Evolutionary conservation across 495 filamentous ascomycete species (phyloP).

Genomic region (Thozetella sp.): DNA sequence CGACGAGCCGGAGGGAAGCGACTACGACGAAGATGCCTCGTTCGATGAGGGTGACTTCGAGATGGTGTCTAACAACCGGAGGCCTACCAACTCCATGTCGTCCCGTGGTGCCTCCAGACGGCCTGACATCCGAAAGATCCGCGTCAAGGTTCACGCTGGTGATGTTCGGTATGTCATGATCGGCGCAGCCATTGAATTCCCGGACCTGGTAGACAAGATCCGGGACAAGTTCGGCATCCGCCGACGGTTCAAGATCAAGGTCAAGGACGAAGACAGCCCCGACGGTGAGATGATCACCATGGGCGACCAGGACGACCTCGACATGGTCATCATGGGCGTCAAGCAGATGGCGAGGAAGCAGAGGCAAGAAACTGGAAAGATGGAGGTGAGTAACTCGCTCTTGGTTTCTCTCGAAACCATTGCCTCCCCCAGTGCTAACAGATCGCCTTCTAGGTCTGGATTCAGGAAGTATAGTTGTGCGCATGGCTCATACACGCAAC

Average conservation of each 20-base stretch:
- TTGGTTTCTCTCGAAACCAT: background rate
- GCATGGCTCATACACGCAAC: background rate
- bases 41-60: slow-evolving; percentile 83
- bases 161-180: slow-evolving; percentile 97
- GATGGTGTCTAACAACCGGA: slow-evolving; percentile 60
- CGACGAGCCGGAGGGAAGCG: slow-evolving; percentile 69
- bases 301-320: slow-evolving; percentile 94
- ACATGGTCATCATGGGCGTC: slow-evolving; percentile 73
- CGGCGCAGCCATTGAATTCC: slow-evolving; percentile 68
- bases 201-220: slow-evolving; percentile 74
- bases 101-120: slow-evolving; percentile 44
- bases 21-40: slow-evolving; percentile 67
- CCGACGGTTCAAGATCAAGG: slow-evolving; percentile 76
- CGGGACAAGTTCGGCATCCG: slow-evolving; percentile 81
- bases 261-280: slow-evolving; percentile 73
- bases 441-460: slow-evolving; percentile 57
- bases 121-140: slow-evolving; percentile 61
- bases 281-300: slow-evolving; percentile 94
- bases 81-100: slow-evolving; percentile 36
- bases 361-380: slow-evolving; percentile 83
- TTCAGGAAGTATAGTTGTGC: slow-evolving; percentile 54
- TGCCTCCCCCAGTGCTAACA: slow-evolving; percentile 16
- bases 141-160: slow-evolving; percentile 87
- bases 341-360: slow-evolving; percentile 72
- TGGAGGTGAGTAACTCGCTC: slow-evolving; percentile 96